Evolutionary conservation across 176 grass and related monocot species (phyloP), one percentile per base, ranked within the genome.

Genomic region (Oryza rufipogon): DNA sequence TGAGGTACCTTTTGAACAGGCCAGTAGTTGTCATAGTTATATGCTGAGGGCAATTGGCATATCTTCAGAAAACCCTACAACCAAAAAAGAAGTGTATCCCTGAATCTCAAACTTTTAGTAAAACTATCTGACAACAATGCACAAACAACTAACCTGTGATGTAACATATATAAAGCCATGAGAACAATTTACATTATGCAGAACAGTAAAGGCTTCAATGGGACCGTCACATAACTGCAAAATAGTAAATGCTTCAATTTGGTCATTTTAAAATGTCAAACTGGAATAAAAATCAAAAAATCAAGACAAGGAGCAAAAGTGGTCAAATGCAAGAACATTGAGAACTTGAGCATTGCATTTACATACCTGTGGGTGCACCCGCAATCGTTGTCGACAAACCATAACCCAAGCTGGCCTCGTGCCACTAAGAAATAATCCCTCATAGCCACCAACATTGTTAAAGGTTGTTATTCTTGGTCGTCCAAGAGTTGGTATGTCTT

Each of bases 121-220:
- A 76, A 26, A 86, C 66, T 23, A 70, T 76, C 64, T 79, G 25
- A 51, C 51, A 81, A 80, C 5, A 46, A 68, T 76, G 67, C 16
- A 75, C 9, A 78, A 76, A 79, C 8, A 77, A 65, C 45, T 73
- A 34, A 98, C 95, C 95, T 90, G 86, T 33, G 92, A 91, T 41
- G 95, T 98, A 66, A 98, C 95, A 90, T 93, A 95, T 76, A 98
- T 98, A 73, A 98, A 82, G 30, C 92, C 95, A 81, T 84, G 95
- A 77, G 85, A 93, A 76, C 95, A 98, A 93, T 98, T 98, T 36
- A 98, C 83, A 83, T 98, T 98, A 83, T 98, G 95, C 13, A 98
- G 90, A 80, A 95, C 89, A 2, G 95, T 93, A 72, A 98, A 98
- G 58, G 95, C 95, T 77, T 91, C 91, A 81, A 98, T 88, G 23